These are phyloP conservation scores for Nasturtium officinale DNA, from an alignment of 345 rosid genomes.

Conservation along the genomic window DNA sequence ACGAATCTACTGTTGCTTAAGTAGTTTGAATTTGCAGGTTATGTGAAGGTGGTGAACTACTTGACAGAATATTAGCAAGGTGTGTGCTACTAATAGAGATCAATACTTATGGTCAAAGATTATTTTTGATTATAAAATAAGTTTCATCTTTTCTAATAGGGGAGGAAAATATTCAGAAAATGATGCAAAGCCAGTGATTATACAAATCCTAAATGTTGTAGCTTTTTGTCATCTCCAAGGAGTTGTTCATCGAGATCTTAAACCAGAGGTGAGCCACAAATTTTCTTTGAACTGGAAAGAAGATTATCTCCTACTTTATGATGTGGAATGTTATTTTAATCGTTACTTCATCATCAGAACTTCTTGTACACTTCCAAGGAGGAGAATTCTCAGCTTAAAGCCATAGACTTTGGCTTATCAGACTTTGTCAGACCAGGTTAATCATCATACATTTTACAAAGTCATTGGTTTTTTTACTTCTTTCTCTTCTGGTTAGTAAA, in stretches of 20 bases:
- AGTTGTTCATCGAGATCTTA: slow-evolving; percentile 94
- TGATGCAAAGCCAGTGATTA: slow-evolving; percentile 82
- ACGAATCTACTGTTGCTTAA: not conserved
- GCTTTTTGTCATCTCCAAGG: slow-evolving; percentile 97
- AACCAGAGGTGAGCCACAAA: slow-evolving; percentile 74
- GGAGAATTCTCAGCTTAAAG: slow-evolving; percentile 80
- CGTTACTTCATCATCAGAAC: slow-evolving; percentile 55
- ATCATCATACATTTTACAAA: not conserved
- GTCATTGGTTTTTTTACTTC: not conserved
- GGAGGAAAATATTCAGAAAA: slow-evolving; percentile 92
- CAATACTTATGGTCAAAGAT: not conserved
- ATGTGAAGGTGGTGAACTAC: slow-evolving; percentile 97
- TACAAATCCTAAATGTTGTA: slow-evolving; percentile 81
- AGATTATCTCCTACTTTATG: not conserved
- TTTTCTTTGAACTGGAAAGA: slow-evolving; percentile 2
- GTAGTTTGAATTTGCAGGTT: slow-evolving; percentile 59
- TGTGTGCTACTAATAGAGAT: slow-evolving; percentile 31
- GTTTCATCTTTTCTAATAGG: slow-evolving; percentile 44
- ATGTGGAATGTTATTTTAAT: not conserved
- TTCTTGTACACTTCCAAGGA: slow-evolving; percentile 80
- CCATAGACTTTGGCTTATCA: slow-evolving; percentile 92
- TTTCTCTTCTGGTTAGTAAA: slow-evolving; percentile 1
- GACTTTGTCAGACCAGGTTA: slow-evolving; percentile 91
- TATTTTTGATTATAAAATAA: not conserved
- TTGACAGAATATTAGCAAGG: slow-evolving; percentile 90